A percentile compares a stretch with the other conserved stretches of the same genome.
These are phyloP conservation scores for Aspergillus aculeatus DNA, from an alignment of 2,329 filamentous ascomycete genomes.

Conservation along the genomic window DNA sequence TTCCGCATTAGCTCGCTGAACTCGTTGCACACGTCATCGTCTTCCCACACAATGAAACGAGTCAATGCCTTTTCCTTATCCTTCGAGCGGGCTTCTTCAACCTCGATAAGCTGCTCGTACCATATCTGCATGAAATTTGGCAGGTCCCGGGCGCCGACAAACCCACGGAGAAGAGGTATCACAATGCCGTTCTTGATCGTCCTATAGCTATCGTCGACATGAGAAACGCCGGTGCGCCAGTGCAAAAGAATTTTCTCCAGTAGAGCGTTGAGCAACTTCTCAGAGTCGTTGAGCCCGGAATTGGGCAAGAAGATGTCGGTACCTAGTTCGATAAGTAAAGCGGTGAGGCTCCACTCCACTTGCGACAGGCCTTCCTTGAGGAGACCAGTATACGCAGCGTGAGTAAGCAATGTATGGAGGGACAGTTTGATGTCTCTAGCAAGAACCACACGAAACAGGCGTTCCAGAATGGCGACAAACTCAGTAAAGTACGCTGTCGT, in stretches of 20 bases:
- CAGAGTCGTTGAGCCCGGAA: constrained; percentile 40
- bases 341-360: constrained; percentile 43
- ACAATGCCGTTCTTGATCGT: constrained; percentile 40
- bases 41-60: constrained; percentile 45
- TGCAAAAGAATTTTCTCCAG: constrained; percentile 35
- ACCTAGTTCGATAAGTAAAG: constrained; percentile 43
- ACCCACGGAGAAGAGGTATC: constrained; percentile 42
- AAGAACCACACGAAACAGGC: constrained; percentile 40
- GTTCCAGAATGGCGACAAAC: constrained; percentile 37
- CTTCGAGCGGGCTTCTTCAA: constrained; percentile 34
- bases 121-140: constrained; percentile 41
- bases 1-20: constrained; percentile 36
- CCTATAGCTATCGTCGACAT: constrained; percentile 25
- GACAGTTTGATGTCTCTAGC: constrained; percentile 41
- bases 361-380: constrained; percentile 32
- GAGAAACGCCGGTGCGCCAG: constrained; percentile 27
- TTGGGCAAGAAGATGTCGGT: constrained; percentile 47
- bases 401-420: constrained; percentile 41
- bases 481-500: constrained; percentile 24
- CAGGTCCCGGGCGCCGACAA: constrained; percentile 42
- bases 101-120: constrained; percentile 38
- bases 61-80: constrained; percentile 20
- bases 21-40: constrained; percentile 41
- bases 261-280: constrained; percentile 37
- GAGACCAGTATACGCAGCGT: constrained; percentile 43